Percentiles rank a stretch among this genome's conserved stretches.
phyloP scores from a whole-genome alignment of 805 yeast genomes.

The Saturnispora besseyi region DNA sequence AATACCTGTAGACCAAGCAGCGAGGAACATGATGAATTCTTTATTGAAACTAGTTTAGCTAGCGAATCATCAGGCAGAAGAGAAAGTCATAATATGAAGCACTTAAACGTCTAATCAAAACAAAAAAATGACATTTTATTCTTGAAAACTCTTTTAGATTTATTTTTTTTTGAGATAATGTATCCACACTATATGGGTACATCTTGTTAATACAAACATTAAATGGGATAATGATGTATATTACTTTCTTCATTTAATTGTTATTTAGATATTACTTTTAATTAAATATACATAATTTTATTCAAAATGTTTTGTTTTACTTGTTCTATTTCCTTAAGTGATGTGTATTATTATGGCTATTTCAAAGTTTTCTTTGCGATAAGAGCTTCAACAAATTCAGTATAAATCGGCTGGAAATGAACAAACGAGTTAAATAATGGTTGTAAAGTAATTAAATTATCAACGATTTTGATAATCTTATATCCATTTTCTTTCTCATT shows the following conservation, averaged over 20 bases:
- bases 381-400: slow-evolving; percentile 38
- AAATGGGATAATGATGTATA: too few relatives aligned
- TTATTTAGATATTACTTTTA: not conserved
- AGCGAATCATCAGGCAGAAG: not conserved
- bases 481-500: slow-evolving; percentile 3
- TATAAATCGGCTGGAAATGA: slow-evolving; percentile 41
- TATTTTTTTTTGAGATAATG: too few relatives aligned
- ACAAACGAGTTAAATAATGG: slow-evolving; percentile 47
- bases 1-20: not conserved
- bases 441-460: slow-evolving; percentile 38
- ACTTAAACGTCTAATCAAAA: not conserved
- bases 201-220: too few relatives aligned
- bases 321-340: not conserved
- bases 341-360: not conserved
- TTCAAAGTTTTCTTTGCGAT: slow-evolving; percentile 20
- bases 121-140: not conserved
- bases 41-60: slow-evolving; percentile 3
- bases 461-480: slow-evolving; percentile 35
- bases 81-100: slow-evolving; percentile 5
- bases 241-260: too few relatives aligned
- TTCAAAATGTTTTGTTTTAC: not conserved
- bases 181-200: too few relatives aligned
- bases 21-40: not conserved
- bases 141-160: not conserved
- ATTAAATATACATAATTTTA: slow-evolving; percentile 6